These are phyloP conservation scores for Kodamaea restingae DNA, from an alignment of 805 yeast species.

Conservation along the genomic window DNA sequence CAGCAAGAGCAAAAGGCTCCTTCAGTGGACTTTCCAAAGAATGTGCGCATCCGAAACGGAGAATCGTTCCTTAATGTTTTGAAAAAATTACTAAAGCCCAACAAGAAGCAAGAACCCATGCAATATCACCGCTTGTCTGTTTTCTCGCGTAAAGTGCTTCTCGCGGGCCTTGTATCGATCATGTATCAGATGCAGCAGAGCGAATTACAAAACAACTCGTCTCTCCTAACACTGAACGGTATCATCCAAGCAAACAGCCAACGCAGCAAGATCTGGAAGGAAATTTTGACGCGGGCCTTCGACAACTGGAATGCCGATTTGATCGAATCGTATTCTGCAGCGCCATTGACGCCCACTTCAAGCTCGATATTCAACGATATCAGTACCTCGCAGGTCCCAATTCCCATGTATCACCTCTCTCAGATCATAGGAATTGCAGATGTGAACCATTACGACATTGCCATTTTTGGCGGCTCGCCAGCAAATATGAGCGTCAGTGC, in stretches of 20 bases:
- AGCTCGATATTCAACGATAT: constrained; percentile 14
- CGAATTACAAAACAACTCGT: constrained; percentile 54
- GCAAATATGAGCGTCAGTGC: constrained; percentile 59
- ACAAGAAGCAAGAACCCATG: constrained; percentile 23
- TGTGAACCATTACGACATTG: constrained; percentile 72
- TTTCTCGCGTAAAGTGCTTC: constrained; percentile 62
- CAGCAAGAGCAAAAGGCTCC: constrained; percentile 9
- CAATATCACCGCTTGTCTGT: constrained; percentile 21
- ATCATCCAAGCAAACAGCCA: constrained; percentile 13
- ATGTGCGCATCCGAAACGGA: constrained; percentile 13
- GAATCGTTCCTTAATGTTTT: constrained; percentile 50
- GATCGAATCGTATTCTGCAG: constrained; percentile 20
- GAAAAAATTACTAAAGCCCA: constrained; percentile 54
- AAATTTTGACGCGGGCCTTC: constrained; percentile 61
- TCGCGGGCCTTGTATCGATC: constrained; percentile 64
- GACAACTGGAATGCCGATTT: constrained; percentile 62
- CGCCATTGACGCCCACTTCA: constrained; percentile 7
- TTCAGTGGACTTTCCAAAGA: neutral
- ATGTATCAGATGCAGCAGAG: constrained; percentile 72
- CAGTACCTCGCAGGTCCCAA: constrained; percentile 11
- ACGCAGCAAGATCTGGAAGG: constrained; percentile 60
- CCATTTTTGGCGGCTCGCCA: constrained; percentile 78
- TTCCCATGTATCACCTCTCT: constrained; percentile 68
- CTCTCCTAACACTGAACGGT: constrained; percentile 22
- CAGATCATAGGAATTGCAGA: constrained; percentile 60